A percentile compares a stretch with the other conserved stretches of the same genome.
Evolutionary conservation across 2,329 filamentous ascomycete genomes (phyloP).

Genomic region (Penicillium sumatraense): DNA sequence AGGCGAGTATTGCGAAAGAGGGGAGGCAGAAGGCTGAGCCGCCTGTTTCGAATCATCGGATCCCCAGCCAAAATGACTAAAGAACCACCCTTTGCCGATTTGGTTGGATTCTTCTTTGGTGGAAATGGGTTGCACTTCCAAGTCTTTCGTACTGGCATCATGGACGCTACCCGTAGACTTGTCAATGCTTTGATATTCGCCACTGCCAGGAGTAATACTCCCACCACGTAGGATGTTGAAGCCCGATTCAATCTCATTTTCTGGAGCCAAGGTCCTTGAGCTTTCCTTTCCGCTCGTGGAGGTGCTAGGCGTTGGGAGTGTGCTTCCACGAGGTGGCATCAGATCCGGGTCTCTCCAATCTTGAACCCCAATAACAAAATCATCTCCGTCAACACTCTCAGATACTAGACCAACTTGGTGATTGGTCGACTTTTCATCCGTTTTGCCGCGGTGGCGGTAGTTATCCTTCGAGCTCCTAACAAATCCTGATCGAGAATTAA

Average conservation of each 20-base stretch:
- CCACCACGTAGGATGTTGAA: slow-evolving; percentile 60
- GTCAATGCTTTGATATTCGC: slow-evolving; percentile 64
- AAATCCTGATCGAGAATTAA: slow-evolving; percentile 38
- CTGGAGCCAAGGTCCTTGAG: slow-evolving; percentile 36
- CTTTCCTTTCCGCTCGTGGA: slow-evolving; percentile 27
- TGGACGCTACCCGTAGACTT: slow-evolving; percentile 27
- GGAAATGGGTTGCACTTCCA: slow-evolving; percentile 12
- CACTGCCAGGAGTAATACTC: slow-evolving; percentile 73
- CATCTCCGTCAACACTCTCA: slow-evolving; percentile 55
- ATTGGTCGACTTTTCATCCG: slow-evolving; percentile 11
- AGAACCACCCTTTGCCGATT: slow-evolving; percentile 39
- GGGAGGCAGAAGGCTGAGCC: slow-evolving; percentile 15
- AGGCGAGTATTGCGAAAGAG: slow-evolving; percentile 13
- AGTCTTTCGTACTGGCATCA: slow-evolving; percentile 16
- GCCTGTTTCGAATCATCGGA: slow-evolving; percentile 22
- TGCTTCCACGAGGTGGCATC: slow-evolving; percentile 51
- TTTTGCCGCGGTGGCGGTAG: slow-evolving; percentile 25
- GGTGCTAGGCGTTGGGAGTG: slow-evolving; percentile 28
- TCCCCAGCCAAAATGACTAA: slow-evolving; percentile 37
- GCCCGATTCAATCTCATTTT: slow-evolving; percentile 34
- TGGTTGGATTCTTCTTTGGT: slow-evolving; percentile 14
- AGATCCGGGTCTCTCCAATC: slow-evolving; percentile 84
- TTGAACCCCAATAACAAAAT: slow-evolving; percentile 81
- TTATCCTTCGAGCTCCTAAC: slow-evolving; percentile 27
- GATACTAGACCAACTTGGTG: slow-evolving; percentile 31